Base-by-base conservation (phyloP, 352 stramenopile species). In the Phytophthora citrophthora region DNA sequence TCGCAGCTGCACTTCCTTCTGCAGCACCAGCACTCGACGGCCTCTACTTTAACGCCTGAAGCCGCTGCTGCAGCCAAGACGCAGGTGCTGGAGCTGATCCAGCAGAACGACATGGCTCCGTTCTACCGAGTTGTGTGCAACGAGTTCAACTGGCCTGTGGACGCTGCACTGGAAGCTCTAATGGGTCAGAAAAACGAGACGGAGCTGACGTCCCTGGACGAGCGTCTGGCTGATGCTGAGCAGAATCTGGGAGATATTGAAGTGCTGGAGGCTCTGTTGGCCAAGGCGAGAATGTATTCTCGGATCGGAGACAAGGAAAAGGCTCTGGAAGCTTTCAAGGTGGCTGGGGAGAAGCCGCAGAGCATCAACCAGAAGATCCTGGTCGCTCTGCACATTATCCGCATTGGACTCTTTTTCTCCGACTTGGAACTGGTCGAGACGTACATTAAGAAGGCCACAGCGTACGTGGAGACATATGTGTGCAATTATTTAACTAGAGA, bases 311-410 rank as follows among this genome's bases (percentile, higher is more conserved):
- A 98, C 61, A 95, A 98, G 75, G 76, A 97, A 12, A 79, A 83
- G 34, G 95, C 96, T 23, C 68, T 98, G 12, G 87, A 94, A 40
- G 91, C 95, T 5, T 99, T 98, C 72, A 76, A 83, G 20, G 86
- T 98, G 23, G 77, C 94, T 1, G 84, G 88, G 23, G 86, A 98
- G 64, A 97, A 98, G 64, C 98, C 97, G 49, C 88, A 99, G 64
- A 98, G 82, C 31, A 97, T 94, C 50, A 98, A 98, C 53, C 98
- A 99, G 78, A 98, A 98, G 70, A 98, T 99, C 64, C 96, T 99
- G 66, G 95, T 98, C 4, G 77, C 94, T 38, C 96, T 99, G 79
- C 94, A 98, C 67, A 89, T 94, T 45, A 95, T 94, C 61, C 86
- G 83, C 60, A 91, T 96, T 66, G 90, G 86, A 12, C 70, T 96